Percentiles rank a stretch among this genome's conserved stretches.
Conservation (phyloP, 805 yeast species). For the Ogataea naganishii region DNA sequence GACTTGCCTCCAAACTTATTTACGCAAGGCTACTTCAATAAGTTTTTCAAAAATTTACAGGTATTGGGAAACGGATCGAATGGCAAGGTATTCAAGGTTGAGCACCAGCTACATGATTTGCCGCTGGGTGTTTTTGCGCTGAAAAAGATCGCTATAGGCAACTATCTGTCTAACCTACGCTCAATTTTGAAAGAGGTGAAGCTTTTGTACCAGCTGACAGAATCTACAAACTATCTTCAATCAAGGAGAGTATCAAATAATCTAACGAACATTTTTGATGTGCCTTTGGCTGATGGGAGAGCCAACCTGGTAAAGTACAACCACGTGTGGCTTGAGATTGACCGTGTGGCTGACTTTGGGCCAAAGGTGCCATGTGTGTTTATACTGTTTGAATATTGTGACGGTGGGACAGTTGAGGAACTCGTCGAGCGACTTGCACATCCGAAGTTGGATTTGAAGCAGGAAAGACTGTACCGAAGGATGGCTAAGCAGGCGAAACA, state of each 20-base stretch:
- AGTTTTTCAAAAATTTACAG: constrained; percentile 56
- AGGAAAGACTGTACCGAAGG: constrained; percentile 26
- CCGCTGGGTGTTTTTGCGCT: constrained; percentile 76
- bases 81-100: constrained; percentile 79
- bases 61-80: constrained; percentile 76
- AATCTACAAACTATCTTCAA: constrained; percentile 5
- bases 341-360: constrained; percentile 40
- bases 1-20: constrained; percentile 38
- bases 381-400: constrained; percentile 80
- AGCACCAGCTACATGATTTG: constrained; percentile 65
- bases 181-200: constrained; percentile 73
- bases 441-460: constrained; percentile 27
- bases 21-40: constrained; percentile 73
- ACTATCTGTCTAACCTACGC: constrained; percentile 57
- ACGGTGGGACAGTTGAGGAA: constrained; percentile 80
- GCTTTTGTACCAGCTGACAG: constrained; percentile 48
- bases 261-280: constrained; percentile 5
- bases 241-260: background rate
- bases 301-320: constrained; percentile 72
- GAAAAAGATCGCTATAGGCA: constrained; percentile 79
- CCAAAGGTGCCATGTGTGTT: constrained; percentile 56
- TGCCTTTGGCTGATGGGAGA: constrained; percentile 15
- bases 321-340: constrained; percentile 87
- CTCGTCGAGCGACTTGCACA: constrained; percentile 31
- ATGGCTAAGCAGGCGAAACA: constrained; percentile 8